Conservation (phyloP, 257 asterid genomes). For the Plantago elongata region DNA sequence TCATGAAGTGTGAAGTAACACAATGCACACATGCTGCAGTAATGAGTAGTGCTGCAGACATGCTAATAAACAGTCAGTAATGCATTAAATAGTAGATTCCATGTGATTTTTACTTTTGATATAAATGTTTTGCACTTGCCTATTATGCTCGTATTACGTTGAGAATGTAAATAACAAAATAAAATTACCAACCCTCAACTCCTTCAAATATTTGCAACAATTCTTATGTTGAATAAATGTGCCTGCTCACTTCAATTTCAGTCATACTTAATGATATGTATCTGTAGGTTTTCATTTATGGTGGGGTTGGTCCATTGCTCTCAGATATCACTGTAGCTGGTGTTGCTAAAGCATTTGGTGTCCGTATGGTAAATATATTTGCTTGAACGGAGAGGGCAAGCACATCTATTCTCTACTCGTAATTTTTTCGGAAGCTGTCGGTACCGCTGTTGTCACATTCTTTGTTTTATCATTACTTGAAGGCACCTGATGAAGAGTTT, state of each 20-base stretch:
- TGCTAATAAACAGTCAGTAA: too few species aligned
- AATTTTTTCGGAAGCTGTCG: neutral
- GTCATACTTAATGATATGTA: neutral
- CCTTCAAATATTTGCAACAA: too few species aligned
- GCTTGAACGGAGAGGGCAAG: neutral
- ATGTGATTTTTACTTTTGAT: too few species aligned
- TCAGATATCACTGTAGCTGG: constrained; percentile 93
- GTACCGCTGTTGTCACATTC: neutral
- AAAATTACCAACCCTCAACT: too few species aligned
- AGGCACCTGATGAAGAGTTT: constrained; percentile 99
- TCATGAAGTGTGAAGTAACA: too few species aligned
- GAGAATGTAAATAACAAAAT: too few species aligned
- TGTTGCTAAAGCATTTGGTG: constrained; percentile 96
- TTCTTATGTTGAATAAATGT: neutral
- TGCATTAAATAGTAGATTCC: too few species aligned
- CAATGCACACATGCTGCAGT: too few species aligned
- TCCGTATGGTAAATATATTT: constrained; percentile 53
- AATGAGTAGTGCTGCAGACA: too few species aligned
- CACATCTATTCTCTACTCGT: neutral
- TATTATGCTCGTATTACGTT: too few species aligned
- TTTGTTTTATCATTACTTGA: constrained; percentile 16
- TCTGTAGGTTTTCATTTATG: constrained; percentile 71
- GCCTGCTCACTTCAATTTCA: constrained; percentile 6
- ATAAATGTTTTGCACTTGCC: too few species aligned
- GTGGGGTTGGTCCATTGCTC: constrained; percentile 87